Evolutionary conservation across 2,329 filamentous ascomycete species (phyloP).

Genomic region (Hypoxylon sp.): DNA sequence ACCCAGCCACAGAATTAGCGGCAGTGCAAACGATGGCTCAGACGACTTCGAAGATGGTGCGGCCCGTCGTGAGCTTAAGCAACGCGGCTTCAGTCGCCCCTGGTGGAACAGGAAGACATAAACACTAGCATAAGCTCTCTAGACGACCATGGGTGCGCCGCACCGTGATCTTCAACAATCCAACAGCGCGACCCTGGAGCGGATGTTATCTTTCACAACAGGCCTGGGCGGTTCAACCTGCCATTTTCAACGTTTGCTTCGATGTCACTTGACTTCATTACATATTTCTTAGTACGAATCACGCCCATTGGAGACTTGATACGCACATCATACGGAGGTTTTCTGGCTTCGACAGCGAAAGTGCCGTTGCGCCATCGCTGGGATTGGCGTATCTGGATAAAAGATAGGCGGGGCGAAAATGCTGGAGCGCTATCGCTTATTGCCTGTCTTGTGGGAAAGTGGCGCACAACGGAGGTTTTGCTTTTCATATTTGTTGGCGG

Average conservation of each 20-base stretch:
- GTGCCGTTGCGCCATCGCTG: conserved; percentile 59
- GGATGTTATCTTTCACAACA: conserved; percentile 29
- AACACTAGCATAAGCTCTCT: conserved; percentile 22
- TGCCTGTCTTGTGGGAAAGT: conserved; percentile 43
- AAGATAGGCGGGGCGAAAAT: conserved; percentile 55
- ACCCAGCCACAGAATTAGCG: conserved; percentile 63
- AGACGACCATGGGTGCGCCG: conserved; percentile 23
- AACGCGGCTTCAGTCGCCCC: conserved; percentile 70
- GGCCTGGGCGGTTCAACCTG: conserved; percentile 58
- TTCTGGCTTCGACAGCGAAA: conserved; percentile 54
- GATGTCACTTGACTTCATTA: conserved; percentile 29
- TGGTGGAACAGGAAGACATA: conserved; percentile 56
- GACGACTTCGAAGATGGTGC: conserved; percentile 72
- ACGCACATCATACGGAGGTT: conserved; percentile 52
- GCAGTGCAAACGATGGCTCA: conserved; percentile 56
- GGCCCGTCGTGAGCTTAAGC: conserved; percentile 69
- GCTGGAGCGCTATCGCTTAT: conserved; percentile 59
- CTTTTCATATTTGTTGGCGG: conserved; percentile 45
- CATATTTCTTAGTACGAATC: conserved; percentile 38
- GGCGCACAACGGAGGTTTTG: conserved; percentile 37
- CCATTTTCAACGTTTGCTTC: conserved; percentile 44
- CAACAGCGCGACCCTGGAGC: conserved; percentile 18
- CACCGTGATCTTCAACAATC: conserved; percentile 50
- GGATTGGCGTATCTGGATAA: conserved; percentile 49
- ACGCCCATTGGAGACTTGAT: conserved; percentile 49